These are phyloP conservation scores for Exophiala bonariae DNA, from an alignment of 2,329 filamentous ascomycete genomes.

Conservation along the genomic window DNA sequence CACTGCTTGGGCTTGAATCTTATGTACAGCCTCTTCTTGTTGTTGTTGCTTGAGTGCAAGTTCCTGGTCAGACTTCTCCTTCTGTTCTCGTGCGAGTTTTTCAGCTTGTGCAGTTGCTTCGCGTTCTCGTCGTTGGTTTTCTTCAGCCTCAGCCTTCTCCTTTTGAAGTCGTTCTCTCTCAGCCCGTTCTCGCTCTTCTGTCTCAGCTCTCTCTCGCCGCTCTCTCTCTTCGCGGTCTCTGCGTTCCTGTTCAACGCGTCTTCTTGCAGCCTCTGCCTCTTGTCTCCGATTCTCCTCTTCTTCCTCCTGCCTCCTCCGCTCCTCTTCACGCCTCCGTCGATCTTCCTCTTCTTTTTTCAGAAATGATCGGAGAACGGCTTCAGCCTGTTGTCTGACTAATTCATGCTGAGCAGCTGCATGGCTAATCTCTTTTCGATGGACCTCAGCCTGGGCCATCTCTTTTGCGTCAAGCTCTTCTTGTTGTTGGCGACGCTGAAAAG, in stretches of 20 bases:
- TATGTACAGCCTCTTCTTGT: too few relatives aligned
- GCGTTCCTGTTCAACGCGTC: constrained; percentile 38
- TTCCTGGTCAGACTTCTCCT: constrained; percentile 31
- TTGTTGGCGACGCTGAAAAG: constrained; percentile 45
- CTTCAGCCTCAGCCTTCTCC: constrained; percentile 42
- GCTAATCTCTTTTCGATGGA: constrained; percentile 66
- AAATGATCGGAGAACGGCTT: constrained; percentile 52
- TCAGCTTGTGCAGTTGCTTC: constrained; percentile 31
- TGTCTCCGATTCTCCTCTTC: constrained; percentile 36
- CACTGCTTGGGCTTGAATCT: too few relatives aligned
- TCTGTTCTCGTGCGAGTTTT: constrained; percentile 24
- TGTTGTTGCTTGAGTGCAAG: constrained; percentile 7
- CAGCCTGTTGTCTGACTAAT: constrained; percentile 58
- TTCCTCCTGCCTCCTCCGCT: constrained; percentile 38
- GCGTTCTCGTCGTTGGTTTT: constrained; percentile 35
- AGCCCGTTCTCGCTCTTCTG: constrained; percentile 36
- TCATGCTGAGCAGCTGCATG: constrained; percentile 67
- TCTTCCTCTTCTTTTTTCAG: constrained; percentile 37
- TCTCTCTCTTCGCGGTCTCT: constrained; percentile 41
- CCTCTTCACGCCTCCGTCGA: constrained; percentile 27
- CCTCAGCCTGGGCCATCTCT: constrained; percentile 61
- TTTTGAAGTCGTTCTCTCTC: constrained; percentile 54
- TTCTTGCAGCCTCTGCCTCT: constrained; percentile 31
- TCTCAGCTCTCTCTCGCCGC: constrained; percentile 44
- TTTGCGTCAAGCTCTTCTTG: constrained; percentile 63